Conservation (phyloP, 2,329 filamentous ascomycete species). For the Colletotrichum sp. region DNA sequence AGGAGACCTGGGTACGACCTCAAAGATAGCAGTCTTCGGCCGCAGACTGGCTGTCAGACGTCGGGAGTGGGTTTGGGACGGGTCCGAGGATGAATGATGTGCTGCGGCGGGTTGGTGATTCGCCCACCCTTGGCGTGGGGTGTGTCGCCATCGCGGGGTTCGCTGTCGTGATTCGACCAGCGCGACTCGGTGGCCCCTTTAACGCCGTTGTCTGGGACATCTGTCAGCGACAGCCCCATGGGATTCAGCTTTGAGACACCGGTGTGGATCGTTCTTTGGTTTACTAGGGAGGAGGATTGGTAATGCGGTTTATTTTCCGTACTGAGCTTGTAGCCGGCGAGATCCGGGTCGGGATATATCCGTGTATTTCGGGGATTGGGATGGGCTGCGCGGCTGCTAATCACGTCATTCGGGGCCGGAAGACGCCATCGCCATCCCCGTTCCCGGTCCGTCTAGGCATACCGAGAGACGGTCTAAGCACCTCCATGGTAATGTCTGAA, state of each 20-base stretch:
- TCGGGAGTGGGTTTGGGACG: background rate
- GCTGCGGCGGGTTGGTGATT: slow-evolving; percentile 14
- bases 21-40: background rate
- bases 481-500: background rate
- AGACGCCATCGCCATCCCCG: background rate
- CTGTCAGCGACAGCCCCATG: background rate
- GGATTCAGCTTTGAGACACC: background rate
- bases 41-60: background rate
- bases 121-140: slow-evolving; percentile 14
- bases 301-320: background rate
- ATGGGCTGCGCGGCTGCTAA: background rate
- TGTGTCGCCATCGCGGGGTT: slow-evolving; percentile 21
- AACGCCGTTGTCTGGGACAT: background rate
- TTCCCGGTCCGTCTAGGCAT: background rate
- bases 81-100: slow-evolving; percentile 6
- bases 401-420: background rate
- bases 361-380: background rate
- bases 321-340: background rate
- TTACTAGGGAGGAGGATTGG: background rate
- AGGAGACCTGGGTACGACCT: background rate
- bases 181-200: background rate
- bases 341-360: background rate
- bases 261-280: background rate
- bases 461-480: background rate
- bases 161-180: slow-evolving; percentile 15